Base-by-base conservation (phyloP, 192 early-diverging fungal genomes). In the Entomortierella chlamydospora region DNA sequence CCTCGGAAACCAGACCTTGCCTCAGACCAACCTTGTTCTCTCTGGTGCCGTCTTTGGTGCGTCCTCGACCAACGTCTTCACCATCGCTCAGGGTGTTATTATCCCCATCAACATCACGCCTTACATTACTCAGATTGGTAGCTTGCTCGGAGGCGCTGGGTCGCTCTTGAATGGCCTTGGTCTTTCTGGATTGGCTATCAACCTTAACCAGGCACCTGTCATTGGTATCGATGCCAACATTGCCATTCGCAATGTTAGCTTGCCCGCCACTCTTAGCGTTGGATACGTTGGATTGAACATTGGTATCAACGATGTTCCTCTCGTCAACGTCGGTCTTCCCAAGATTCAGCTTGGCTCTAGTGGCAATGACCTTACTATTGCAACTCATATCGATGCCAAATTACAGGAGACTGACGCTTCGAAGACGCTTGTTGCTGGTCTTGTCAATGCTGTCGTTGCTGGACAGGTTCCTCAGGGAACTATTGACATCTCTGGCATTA, bases 131-230 rank as follows among this genome's bases (percentile, higher is more conserved):
- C 68, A 68, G 55, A 57, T 77, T 20, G 65, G 73, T 17, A 63
- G 65, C 20, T 63, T 64, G 73, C 31, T 68, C 47, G 52, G 64
- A 8, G 66, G 66, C 18, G 51, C 73, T 77, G 72, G 72, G 2
- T 77, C 73, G 15, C 43, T 64, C 33, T 47, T 77, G 29, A 68
- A 68, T 50, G 47, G 65, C 20, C 30, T 77, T 18, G 61, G 66
- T 54, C 64, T 77, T 23, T 68, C 65, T 18, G 65, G 60, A 15
- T 54, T 77, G 30, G 66, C 54, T 33, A 58, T 77, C 23, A 63
- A 77, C 65, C 57, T 77, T 65, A 77, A 77, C 66, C 66, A 68
- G 53, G 65, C 73, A 11, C 73, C 64, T 22, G 55, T 45, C 28
- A 77, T 77, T 25, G 66, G 73, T 41, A 50, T 77, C 39, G 73